Percentiles rank a stretch among this genome's conserved stretches.
Conservation (phyloP, 257 asterid species). For the Solanum boliviense region DNA sequence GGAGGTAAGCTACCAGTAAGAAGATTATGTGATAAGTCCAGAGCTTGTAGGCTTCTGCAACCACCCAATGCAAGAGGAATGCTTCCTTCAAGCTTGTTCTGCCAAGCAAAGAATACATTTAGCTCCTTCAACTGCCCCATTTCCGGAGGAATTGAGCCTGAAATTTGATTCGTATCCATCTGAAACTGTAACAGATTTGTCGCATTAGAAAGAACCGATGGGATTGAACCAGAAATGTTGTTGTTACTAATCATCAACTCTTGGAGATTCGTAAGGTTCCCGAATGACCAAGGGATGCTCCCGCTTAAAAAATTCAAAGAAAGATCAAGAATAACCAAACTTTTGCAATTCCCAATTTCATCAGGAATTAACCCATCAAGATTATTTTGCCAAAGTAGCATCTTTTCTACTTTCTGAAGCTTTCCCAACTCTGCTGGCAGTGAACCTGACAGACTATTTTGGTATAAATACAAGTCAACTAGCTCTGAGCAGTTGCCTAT, state of each 20-base stretch:
- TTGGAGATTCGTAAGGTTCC: conserved; percentile 47
- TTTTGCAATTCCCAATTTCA: conserved; percentile 48
- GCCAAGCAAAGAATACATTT: conserved; percentile 67
- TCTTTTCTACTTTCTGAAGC: conserved; percentile 53
- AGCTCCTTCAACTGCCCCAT: conserved; percentile 41
- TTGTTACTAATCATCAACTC: conserved; percentile 75
- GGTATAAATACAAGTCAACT: conserved; percentile 45
- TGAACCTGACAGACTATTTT: conserved; percentile 49
- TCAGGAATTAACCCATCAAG: conserved; percentile 45
- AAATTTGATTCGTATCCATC: conserved; percentile 55
- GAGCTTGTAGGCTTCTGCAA: conserved; percentile 56
- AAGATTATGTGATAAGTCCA: conserved; percentile 58
- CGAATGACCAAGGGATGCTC: conserved; percentile 42
- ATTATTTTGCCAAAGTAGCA: conserved; percentile 59
- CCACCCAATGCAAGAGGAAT: conserved; percentile 51
- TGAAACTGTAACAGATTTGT: conserved; percentile 50
- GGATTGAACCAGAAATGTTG: conserved; percentile 65
- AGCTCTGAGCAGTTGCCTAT: conserved; percentile 67
- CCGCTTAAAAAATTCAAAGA: conserved; percentile 47
- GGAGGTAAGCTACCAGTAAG: conserved; percentile 56
- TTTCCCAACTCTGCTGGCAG: conserved; percentile 51
- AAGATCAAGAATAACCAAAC: conserved; percentile 39
- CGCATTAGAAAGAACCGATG: conserved; percentile 56
- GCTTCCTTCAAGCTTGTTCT: conserved; percentile 63
- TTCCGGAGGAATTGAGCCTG: conserved; percentile 53